A percentile compares a stretch with the other conserved stretches of the same genome.
These are phyloP conservation scores for Phaseolus lunatus DNA, from an alignment of 306 rosid species.

Conservation along the genomic window DNA sequence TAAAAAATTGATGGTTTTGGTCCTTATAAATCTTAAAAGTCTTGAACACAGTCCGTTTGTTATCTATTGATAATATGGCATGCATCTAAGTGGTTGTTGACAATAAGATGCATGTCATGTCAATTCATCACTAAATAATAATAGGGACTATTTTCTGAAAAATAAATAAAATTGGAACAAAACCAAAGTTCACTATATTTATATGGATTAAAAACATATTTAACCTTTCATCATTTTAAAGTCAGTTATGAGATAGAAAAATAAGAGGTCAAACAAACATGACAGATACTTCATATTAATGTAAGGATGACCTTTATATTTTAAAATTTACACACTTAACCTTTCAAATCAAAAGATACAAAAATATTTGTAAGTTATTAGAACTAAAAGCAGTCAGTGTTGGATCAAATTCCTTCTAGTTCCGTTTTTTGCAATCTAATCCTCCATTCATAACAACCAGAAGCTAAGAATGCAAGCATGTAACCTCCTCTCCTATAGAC, in stretches of 20 bases:
- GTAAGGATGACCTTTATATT: constrained; percentile 6
- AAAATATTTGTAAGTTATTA: constrained; percentile 20
- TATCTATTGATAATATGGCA: not conserved
- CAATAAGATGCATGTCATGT: not conserved
- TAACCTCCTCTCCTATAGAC: constrained; percentile 20
- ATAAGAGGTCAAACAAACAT: constrained; percentile 5
- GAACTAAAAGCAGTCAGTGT: constrained; percentile 7
- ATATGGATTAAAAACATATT: not conserved
- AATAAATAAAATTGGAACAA: not conserved
- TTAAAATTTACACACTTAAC: constrained; percentile 4
- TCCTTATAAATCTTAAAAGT: not conserved
- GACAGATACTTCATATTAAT: not conserved
- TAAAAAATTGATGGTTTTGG: not conserved
- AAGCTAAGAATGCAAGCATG: constrained; percentile 33
- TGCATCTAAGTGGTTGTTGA: not conserved
- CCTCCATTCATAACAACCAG: constrained; percentile 17
- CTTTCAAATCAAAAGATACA: not conserved
- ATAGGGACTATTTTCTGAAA: not conserved
- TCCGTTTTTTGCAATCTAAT: constrained; percentile 4
- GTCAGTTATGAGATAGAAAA: constrained; percentile 4
- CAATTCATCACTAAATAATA: not conserved
- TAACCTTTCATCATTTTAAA: constrained; percentile 28
- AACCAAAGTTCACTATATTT: not conserved
- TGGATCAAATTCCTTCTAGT: constrained; percentile 15
- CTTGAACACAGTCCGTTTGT: not conserved